Percentiles rank a stretch among this genome's conserved stretches.
Evolutionary conservation across 176 grass and related monocot genomes (phyloP).

Genomic region (Olyra latifolia): DNA sequence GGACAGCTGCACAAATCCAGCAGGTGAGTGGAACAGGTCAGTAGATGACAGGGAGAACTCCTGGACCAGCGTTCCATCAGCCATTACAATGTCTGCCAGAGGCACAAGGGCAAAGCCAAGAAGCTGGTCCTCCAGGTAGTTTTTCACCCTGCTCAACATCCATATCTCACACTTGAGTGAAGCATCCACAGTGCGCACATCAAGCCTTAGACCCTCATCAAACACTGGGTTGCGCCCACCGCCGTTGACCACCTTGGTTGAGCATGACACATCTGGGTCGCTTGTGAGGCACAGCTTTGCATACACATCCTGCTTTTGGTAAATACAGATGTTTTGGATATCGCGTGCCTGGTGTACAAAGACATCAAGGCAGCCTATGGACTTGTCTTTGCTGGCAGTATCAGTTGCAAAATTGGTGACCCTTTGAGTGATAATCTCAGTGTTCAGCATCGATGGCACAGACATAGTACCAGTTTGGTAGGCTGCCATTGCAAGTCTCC

Average conservation of each 20-base stretch:
- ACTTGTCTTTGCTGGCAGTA: conserved; percentile 18
- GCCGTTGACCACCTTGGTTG: conserved; percentile 75
- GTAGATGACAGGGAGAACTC: conserved; percentile 76
- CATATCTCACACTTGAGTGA: conserved; percentile 81
- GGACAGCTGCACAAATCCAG: conserved; percentile 81
- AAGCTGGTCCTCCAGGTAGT: conserved; percentile 91
- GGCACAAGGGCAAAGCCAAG: conserved; percentile 79
- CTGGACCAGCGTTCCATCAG: conserved; percentile 43
- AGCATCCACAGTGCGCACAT: conserved; percentile 46
- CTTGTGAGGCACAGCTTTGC: conserved; percentile 76
- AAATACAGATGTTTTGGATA: conserved; percentile 97
- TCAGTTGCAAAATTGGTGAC: conserved; percentile 27
- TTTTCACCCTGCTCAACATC: conserved; percentile 91
- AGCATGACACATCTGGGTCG: conserved; percentile 51
- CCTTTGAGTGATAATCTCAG: conserved; percentile 28
- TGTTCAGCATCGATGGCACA: conserved; percentile 25
- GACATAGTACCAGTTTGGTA: conserved; percentile 13
- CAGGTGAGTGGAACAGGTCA: conserved; percentile 81
- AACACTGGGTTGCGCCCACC: conserved; percentile 87
- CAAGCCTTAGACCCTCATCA: conserved; percentile 59
- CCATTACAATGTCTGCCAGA: conserved; percentile 52
- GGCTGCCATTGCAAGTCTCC: conserved; percentile 24
- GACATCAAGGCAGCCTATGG: conserved; percentile 69
- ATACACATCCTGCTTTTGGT: conserved; percentile 96
- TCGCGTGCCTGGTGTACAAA: conserved; percentile 82